A percentile compares a stretch with the other conserved stretches of the same genome.
Evolutionary conservation across 805 yeast species (phyloP).

Genomic region (Candida krabiensis): DNA sequence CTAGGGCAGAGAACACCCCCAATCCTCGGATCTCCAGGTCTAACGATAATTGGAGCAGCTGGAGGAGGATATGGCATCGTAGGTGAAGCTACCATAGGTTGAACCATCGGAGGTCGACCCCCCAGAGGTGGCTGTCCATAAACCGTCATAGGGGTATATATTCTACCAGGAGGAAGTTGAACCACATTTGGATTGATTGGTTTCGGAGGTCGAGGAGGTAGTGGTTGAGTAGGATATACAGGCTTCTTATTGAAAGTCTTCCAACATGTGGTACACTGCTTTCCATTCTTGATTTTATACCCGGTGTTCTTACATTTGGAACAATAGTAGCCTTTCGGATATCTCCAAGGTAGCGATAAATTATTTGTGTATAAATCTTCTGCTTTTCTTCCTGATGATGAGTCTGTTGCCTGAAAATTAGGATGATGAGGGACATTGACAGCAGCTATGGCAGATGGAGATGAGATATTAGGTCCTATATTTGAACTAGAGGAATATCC

Average conservation of each 20-base stretch:
- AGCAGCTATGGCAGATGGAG: constrained; percentile 11
- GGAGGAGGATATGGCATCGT: constrained; percentile 18
- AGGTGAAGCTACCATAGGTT: too few species aligned
- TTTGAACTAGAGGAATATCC: too few species aligned
- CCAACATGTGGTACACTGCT: constrained; percentile 72
- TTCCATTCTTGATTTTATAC: constrained; percentile 55
- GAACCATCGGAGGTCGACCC: constrained; percentile 1
- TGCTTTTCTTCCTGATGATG: constrained; percentile 10
- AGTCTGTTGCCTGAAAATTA: constrained; percentile 5
- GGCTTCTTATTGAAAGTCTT: constrained; percentile 45
- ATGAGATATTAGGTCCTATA: too few species aligned
- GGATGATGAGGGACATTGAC: constrained; percentile 14
- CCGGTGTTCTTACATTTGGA: constrained; percentile 77
- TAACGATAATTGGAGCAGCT: constrained; percentile 43
- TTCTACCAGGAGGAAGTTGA: constrained; percentile 27
- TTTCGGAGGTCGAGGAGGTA: constrained; percentile 13
- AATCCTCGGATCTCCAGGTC: constrained; percentile 75
- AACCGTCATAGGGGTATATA: constrained; percentile 9
- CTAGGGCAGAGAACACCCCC: constrained; percentile 77
- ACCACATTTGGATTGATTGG: constrained; percentile 27
- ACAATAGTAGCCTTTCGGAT: constrained; percentile 64
- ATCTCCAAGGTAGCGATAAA: constrained; percentile 58
- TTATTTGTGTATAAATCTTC: constrained; percentile 46
- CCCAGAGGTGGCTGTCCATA: constrained; percentile 6
- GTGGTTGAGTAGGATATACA: constrained; percentile 7